These are phyloP conservation scores for Dothideomycetidae sp. DNA, from an alignment of 2,329 filamentous ascomycete genomes.

Conservation along the genomic window DNA sequence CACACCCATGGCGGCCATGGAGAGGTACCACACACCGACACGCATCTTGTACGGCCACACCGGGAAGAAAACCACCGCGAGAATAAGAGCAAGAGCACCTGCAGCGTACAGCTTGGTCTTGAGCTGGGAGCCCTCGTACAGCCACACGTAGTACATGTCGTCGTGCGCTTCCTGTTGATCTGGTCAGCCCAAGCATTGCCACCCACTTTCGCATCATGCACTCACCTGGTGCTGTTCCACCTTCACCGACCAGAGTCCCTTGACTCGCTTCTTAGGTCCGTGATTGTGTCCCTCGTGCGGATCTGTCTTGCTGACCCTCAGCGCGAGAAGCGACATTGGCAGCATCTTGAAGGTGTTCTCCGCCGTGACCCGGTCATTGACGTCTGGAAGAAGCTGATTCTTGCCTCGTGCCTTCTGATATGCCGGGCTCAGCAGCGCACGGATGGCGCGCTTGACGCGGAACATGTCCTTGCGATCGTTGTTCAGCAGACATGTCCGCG, in stretches of 20 bases:
- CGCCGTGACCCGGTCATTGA: conserved; percentile 75
- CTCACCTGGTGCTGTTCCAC: conserved; percentile 62
- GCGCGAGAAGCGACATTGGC: conserved; percentile 81
- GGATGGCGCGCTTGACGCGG: conserved; percentile 89
- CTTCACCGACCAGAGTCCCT: conserved; percentile 89
- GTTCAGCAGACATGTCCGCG: conserved; percentile 79
- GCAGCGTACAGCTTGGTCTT: conserved; percentile 85
- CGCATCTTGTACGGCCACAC: conserved; percentile 87
- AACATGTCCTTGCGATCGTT: conserved; percentile 98
- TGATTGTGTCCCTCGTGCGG: conserved; percentile 58
- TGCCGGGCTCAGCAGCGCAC: conserved; percentile 73
- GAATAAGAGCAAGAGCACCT: conserved; percentile 68
- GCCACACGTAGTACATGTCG: conserved; percentile 90
- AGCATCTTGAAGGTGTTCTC: conserved; percentile 93
- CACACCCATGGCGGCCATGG: conserved; percentile 80
- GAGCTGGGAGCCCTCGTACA: conserved; percentile 87
- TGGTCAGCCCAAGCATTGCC: no score
- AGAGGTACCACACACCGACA: conserved; percentile 92
- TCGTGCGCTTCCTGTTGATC: conserved; percentile 66
- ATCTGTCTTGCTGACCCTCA: conserved; percentile 75
- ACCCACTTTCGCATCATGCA: not conserved
- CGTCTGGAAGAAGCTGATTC: conserved; percentile 75
- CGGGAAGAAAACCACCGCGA: conserved; percentile 85
- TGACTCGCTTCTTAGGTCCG: conserved; percentile 71
- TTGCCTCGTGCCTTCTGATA: conserved; percentile 82